Percentiles rank a stretch among this genome's conserved stretches.
Evolutionary conservation across 2,329 filamentous ascomycete genomes (phyloP).

Genomic region (Beauveria asiatica): DNA sequence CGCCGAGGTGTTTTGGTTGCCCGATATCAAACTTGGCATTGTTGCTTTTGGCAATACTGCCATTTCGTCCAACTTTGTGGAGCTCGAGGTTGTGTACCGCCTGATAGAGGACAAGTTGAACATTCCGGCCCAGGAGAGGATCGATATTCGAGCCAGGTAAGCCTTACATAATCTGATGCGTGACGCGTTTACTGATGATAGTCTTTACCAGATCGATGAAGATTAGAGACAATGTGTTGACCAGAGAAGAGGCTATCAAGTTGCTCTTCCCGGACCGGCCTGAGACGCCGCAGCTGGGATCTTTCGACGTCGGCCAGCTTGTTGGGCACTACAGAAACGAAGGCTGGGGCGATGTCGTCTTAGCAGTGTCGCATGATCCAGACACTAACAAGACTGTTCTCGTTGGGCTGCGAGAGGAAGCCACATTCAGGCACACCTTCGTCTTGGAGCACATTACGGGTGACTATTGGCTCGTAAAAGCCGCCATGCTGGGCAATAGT

Average conservation of each 20-base stretch:
- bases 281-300: background rate
- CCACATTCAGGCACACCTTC: background rate
- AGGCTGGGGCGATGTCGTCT: conserved; percentile 4
- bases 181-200: background rate
- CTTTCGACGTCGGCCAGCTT: conserved; percentile 1
- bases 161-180: background rate
- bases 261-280: conserved; percentile 5
- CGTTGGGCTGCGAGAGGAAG: background rate
- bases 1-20: conserved; percentile 25
- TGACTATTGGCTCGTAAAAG: conserved; percentile 5
- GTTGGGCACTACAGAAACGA: conserved; percentile 2
- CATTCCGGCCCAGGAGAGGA: conserved; percentile 16
- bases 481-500: background rate
- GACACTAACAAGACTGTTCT: background rate
- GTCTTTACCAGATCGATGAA: background rate
- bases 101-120: conserved; percentile 24
- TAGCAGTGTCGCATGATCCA: background rate
- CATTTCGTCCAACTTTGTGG: conserved; percentile 26
- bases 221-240: background rate
- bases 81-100: conserved; percentile 18
- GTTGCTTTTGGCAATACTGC: conserved; percentile 34
- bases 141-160: conserved; percentile 16
- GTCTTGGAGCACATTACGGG: conserved; percentile 8
- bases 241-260: background rate
- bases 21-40: conserved; percentile 23